Conservation (phyloP, 768 basidiomycete genomes). For the Leucosporidium yakuticum region DNA sequence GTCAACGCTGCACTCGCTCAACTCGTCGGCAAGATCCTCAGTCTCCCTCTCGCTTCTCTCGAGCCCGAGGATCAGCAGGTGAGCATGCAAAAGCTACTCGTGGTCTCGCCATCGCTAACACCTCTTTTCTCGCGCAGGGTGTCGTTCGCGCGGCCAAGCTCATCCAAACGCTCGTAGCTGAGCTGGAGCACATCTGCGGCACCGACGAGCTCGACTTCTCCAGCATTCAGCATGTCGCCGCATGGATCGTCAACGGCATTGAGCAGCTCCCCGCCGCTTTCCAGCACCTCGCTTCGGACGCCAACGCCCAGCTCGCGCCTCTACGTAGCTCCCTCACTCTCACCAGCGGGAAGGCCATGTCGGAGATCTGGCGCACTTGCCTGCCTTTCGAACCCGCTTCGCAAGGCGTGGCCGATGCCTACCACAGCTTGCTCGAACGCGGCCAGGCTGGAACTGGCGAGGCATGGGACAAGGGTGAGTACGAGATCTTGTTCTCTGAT, state of each 20-base stretch:
- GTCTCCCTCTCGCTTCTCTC: neutral
- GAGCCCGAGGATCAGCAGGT: slow-evolving; percentile 12
- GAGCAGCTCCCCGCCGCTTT: slow-evolving; percentile 36
- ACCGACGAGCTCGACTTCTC: slow-evolving; percentile 59
- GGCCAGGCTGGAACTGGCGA: slow-evolving; percentile 11
- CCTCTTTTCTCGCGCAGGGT: neutral
- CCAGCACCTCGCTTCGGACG: slow-evolving; percentile 5
- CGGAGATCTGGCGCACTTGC: slow-evolving; percentile 60
- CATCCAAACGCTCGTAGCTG: slow-evolving; percentile 43
- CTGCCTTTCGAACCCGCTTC: slow-evolving; percentile 31
- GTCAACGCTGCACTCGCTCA: slow-evolving; percentile 10
- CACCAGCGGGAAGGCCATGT: slow-evolving; percentile 65
- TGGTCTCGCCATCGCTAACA: neutral
- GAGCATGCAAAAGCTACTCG: neutral
- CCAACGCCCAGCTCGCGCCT: slow-evolving; percentile 34
- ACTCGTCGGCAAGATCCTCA: slow-evolving; percentile 12
- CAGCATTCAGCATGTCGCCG: slow-evolving; percentile 55
- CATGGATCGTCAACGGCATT: slow-evolving; percentile 52
- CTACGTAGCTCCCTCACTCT: slow-evolving; percentile 55
- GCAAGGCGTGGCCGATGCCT: slow-evolving; percentile 12
- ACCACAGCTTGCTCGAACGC: slow-evolving; percentile 6
- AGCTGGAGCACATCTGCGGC: slow-evolving; percentile 49
- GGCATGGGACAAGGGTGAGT: slow-evolving; percentile 20
- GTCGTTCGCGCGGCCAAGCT: slow-evolving; percentile 36
- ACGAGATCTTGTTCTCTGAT: neutral